phyloP scores from a whole-genome alignment of 2,329 filamentous ascomycete species.

The Emergomyces orientalis region DNA sequence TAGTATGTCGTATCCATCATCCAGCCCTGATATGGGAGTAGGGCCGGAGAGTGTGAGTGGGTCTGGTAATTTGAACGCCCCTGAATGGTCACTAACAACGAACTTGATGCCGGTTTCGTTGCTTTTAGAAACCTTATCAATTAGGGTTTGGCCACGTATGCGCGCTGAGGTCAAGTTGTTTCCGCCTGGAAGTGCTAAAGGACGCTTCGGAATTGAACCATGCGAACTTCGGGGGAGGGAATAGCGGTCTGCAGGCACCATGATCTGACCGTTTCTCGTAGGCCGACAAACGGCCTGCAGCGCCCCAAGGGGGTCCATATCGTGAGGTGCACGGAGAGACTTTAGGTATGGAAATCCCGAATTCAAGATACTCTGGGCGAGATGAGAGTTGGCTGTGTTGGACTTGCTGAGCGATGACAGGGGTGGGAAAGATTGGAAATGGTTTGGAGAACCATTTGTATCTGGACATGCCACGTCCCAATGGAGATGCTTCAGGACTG shows the following conservation, averaged over 20 bases:
- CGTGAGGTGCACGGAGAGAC: constrained; percentile 35
- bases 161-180: constrained; percentile 38
- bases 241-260: constrained; percentile 34
- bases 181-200: constrained; percentile 33
- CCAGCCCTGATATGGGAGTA: constrained; percentile 26
- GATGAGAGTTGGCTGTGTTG: constrained; percentile 34
- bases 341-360: constrained; percentile 35
- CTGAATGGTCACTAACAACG: constrained; percentile 36
- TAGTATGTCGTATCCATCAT: constrained; percentile 17
- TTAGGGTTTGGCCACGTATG: constrained; percentile 38
- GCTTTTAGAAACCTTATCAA: constrained; percentile 36
- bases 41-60: constrained; percentile 14
- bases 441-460: constrained; percentile 28
- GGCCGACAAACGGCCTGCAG: constrained; percentile 38
- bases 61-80: constrained; percentile 20
- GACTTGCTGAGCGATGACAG: constrained; percentile 25
- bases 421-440: constrained; percentile 32
- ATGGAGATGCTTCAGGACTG: constrained; percentile 44
- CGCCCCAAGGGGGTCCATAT: constrained; percentile 36
- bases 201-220: constrained; percentile 33
- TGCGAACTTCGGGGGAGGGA: constrained; percentile 36
- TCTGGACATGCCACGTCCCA: constrained; percentile 44
- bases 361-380: constrained; percentile 36
- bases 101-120: constrained; percentile 33
- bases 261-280: constrained; percentile 29